phyloP scores from a whole-genome alignment of 1,284 basidiomycete genomes.

The Trichosporon coremiiforme region DNA sequence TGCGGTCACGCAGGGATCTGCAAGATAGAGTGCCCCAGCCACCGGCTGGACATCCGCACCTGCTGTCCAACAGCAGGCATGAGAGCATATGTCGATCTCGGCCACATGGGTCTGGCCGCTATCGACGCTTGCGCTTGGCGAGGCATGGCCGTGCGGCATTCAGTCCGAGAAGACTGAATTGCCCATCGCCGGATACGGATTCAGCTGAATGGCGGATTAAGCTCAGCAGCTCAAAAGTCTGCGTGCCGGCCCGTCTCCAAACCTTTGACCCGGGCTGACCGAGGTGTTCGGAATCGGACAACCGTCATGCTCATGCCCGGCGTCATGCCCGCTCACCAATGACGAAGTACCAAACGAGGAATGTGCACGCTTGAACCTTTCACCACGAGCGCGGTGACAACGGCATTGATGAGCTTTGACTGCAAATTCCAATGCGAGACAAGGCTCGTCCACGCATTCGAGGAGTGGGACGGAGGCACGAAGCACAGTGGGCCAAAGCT shows the following conservation, averaged over 20 bases:
- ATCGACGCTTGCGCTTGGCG: too few relatives aligned
- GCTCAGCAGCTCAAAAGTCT: not conserved
- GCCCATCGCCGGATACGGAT: not conserved
- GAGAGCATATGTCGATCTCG: not conserved
- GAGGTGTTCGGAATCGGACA: too few relatives aligned
- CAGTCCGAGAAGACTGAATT: not conserved
- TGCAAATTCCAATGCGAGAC: too few relatives aligned
- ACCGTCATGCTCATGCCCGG: too few relatives aligned
- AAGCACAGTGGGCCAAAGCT: not conserved
- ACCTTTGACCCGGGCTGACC: not conserved
- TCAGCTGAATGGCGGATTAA: not conserved
- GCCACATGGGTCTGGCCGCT: not conserved
- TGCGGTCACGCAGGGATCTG: not conserved
- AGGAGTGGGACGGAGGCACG: not conserved
- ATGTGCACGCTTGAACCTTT: not conserved
- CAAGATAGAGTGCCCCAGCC: not conserved
- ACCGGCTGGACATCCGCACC: too few relatives aligned
- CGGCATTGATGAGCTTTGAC: too few relatives aligned
- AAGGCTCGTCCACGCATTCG: not conserved
- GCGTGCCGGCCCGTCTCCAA: not conserved
- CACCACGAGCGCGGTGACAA: too few relatives aligned
- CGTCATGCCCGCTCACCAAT: not conserved
- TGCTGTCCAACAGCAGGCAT: too few relatives aligned
- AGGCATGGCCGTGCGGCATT: not conserved
- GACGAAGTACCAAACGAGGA: not conserved